These are phyloP conservation scores for Aureobasidium sp. DNA, from an alignment of 2,329 filamentous ascomycete species.

Conservation along the genomic window DNA sequence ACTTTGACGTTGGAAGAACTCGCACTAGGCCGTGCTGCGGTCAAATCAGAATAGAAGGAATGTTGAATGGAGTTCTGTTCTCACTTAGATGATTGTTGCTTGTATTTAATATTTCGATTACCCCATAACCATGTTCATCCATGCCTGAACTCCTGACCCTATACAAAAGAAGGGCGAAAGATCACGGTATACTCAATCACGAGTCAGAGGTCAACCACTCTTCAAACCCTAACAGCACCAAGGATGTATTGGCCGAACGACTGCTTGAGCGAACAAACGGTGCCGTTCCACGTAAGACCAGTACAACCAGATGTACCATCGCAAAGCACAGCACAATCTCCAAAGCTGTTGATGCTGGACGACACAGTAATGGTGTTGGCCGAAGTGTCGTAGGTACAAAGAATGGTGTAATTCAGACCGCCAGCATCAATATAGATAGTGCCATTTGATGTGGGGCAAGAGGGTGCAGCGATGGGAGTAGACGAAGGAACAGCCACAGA, in stretches of 20 bases:
- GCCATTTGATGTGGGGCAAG: conserved; percentile 19
- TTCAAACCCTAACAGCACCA: not conserved
- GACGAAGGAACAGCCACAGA: not conserved
- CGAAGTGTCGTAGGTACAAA: not conserved
- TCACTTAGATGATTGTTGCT: not conserved
- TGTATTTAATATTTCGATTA: not conserved
- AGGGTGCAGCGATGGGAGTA: not conserved
- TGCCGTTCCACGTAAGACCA: not conserved
- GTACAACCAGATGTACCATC: not conserved
- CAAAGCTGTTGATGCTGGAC: not conserved
- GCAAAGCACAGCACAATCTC: not conserved
- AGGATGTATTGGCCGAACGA: conserved; percentile 1
- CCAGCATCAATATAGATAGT: conserved; percentile 17
- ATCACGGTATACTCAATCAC: no score
- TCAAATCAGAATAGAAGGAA: not conserved
- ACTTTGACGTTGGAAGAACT: conserved; percentile 1
- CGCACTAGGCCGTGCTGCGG: not conserved
- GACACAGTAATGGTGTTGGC: not conserved
- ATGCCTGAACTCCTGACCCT: not conserved
- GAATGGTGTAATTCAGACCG: not conserved
- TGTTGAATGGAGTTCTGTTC: not conserved
- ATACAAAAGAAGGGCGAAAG: no score
- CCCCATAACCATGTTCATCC: no score
- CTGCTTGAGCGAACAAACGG: conserved; percentile 1
- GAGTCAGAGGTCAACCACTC: not conserved